phyloP scores from a whole-genome alignment of 2,329 filamentous ascomycete species.

The Paramyrothecium sp. region DNA sequence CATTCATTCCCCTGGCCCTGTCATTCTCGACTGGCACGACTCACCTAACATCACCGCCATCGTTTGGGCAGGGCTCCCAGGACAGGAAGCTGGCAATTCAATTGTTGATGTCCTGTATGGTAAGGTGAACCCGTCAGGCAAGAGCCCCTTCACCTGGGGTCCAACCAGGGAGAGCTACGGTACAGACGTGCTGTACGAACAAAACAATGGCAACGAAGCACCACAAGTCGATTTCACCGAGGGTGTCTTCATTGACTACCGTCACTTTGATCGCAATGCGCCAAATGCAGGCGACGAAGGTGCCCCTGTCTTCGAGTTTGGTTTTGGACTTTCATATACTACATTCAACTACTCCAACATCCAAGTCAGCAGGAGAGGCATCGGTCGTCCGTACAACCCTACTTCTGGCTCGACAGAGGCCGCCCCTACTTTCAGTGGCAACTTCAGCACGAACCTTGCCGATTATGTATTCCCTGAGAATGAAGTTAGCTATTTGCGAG shows the following conservation, averaged over 20 bases:
- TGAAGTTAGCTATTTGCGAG: too few species aligned
- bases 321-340: not conserved
- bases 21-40: slow-evolving; percentile 54
- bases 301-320: not conserved
- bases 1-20: slow-evolving; percentile 64
- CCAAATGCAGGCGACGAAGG: too few species aligned
- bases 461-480: too few species aligned
- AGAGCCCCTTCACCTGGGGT: too few species aligned
- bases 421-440: too few species aligned
- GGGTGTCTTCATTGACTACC: not conserved
- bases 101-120: too few species aligned
- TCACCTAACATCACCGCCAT: slow-evolving; percentile 55
- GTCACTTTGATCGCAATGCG: not conserved
- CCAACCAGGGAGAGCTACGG: too few species aligned
- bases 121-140: too few species aligned
- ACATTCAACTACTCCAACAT: not conserved
- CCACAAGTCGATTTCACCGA: not conserved
- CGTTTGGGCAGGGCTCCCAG: slow-evolving; percentile 66
- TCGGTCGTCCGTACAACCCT: too few species aligned
- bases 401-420: not conserved
- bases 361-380: not conserved
- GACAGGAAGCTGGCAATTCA: slow-evolving; percentile 48
- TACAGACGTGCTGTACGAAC: too few species aligned
- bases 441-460: too few species aligned
- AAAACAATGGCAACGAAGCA: too few species aligned